Base-by-base conservation (phyloP, 2,329 filamentous ascomycete species). In the Coniochaeta prunicola region DNA sequence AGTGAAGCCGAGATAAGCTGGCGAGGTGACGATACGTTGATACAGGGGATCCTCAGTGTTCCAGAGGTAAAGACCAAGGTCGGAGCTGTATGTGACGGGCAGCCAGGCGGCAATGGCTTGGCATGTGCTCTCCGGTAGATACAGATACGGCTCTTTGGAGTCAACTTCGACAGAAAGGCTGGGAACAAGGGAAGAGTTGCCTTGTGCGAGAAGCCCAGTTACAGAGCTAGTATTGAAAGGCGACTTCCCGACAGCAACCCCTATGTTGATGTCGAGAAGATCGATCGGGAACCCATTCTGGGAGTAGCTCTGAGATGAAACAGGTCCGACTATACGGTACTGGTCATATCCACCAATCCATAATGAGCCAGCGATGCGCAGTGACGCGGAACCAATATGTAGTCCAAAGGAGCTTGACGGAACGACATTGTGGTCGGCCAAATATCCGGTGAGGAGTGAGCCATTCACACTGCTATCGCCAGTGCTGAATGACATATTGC, bases 1-100 rank as follows among this genome's bases (percentile, higher is more conserved):
- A 38, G 77, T 68, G 61, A 79, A 79, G 56, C 69, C 67, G 8
- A 79, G 68, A 48, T 73, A 74, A 15, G 75, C 71, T 2, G 75
- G 70, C 1, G 76, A 78, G 38, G 65, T 69, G 38, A 78, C 65
- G 34, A 79, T 73, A 12, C 65, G 67, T 3, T 65, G 45, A 60
- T 73, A 78, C 15, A 65, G 63, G 3, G 64, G 60, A 57, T 71
- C 65, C 10, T 61, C 56, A 1, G 68, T 70, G 36, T 77, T 67
- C 76, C 76, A 78, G 19, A 74, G 65, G 58, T 76, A 79, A 9
- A 77, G 65, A 1, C 72, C 72, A 2, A 74, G 62, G 5, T 58
- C 60, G 1, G 66, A 56, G 42, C 76, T 65, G 58, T 69, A 76
- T 0, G 60, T 69, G 13, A 77, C 71, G 2, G 74, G 75, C 1